Base-by-base conservation (phyloP, 1,139 yeast genomes). In the Yamadazyma membranifaciens region DNA sequence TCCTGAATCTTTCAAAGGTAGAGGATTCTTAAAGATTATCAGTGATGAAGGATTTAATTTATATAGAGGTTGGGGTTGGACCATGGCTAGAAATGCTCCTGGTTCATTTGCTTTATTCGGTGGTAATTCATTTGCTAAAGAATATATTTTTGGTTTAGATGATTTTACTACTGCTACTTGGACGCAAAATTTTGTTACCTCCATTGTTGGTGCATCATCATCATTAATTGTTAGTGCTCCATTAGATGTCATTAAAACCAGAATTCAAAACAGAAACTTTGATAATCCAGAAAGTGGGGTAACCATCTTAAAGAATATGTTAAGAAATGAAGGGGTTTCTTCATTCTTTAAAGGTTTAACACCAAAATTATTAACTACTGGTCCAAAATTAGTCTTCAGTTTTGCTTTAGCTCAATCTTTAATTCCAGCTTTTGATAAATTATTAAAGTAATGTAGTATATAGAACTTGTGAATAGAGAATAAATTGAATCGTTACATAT, bases 31-130 rank as follows among this genome's bases (percentile, higher is more conserved):
- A 49, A 85, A 80, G 67, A 88, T 92, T 56, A 62, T 92, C 49
- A 62, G 75, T 41, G 98, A 92, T 60, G 98, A 94, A 70, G 98
- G 98, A 16, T 77, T 88, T 47, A 89, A 92, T 30, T 75, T 92
- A 56, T 92, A 92, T 73, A 80, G 97, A 63, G 99, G 99, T 52
- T 91, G 98, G 96, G 98, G 98, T 44, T 92, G 99, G 99, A 92
- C 99, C 47, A 96, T 95, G 54, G 99, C 99, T 38, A 83, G 99
- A 78, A 92, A 92, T 62, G 98, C 98, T 3, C 99, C 99, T 31
- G 99, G 99, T 44, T 88, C 97, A 2, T 92, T 92, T 60, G 96
- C 98, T 11, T 75, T 92, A 50, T 92, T 92, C 55, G 99, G 99
- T 53, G 99, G 98, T 69, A 89, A 92, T 60, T 96, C 99, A 10